These are phyloP conservation scores for Colletotrichum limetticola DNA, from an alignment of 2,329 filamentous ascomycete species.

Conservation along the genomic window DNA sequence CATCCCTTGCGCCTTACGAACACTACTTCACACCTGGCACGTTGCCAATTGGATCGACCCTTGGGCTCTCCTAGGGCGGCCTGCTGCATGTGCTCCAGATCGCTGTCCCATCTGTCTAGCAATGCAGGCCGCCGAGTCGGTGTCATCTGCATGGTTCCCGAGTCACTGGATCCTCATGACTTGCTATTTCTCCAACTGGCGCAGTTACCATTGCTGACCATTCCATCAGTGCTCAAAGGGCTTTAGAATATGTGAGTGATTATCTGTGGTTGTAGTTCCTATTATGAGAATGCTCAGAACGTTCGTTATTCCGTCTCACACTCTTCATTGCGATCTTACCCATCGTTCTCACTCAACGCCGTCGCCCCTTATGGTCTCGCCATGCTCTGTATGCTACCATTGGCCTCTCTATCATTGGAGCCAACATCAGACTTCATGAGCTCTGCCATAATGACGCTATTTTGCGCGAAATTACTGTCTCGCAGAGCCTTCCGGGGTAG, in stretches of 20 bases:
- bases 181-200: background rate
- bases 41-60: background rate
- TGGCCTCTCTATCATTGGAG: background rate
- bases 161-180: conserved; percentile 25
- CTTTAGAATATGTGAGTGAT: background rate
- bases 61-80: background rate
- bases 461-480: background rate
- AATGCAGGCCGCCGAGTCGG: conserved; percentile 15
- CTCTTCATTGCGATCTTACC: no score
- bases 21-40: background rate
- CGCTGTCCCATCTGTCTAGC: conserved; percentile 5
- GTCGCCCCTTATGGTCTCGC: background rate
- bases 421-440: background rate
- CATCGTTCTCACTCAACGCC: background rate
- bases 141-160: conserved; percentile 22
- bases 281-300: background rate
- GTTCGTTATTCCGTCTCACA: background rate
- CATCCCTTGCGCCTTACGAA: background rate
- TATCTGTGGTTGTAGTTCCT: background rate
- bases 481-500: background rate
- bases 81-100: conserved; percentile 21
- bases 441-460: background rate
- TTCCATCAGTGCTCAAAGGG: background rate
- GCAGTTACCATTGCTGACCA: background rate
- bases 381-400: background rate